Conservation (phyloP, 1,139 yeast species). For the Zygoascus hellenicus region DNA sequence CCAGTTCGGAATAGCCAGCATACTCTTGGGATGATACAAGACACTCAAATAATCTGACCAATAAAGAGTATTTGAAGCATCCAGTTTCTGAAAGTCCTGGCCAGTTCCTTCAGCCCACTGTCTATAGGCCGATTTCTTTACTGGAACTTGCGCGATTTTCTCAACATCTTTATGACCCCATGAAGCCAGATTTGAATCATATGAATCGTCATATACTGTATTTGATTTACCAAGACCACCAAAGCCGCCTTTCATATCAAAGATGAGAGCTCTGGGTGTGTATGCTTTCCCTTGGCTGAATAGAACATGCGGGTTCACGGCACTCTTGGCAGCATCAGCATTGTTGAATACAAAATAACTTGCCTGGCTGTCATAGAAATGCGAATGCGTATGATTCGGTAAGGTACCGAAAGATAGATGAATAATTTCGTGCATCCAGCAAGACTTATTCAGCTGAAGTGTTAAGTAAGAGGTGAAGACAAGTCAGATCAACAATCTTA, state of each 20-base stretch:
- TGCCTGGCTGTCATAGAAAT: constrained; percentile 76
- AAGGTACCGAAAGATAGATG: constrained; percentile 64
- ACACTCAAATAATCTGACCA: constrained; percentile 83
- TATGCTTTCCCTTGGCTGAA: constrained; percentile 51
- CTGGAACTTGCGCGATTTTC: constrained; percentile 24
- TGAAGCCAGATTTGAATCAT: constrained; percentile 17
- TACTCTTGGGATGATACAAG: constrained; percentile 57
- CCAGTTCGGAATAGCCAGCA: constrained; percentile 54
- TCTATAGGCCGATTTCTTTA: constrained; percentile 55
- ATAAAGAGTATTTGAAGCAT: constrained; percentile 44
- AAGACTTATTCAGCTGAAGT: not conserved
- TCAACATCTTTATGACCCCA: constrained; percentile 15
- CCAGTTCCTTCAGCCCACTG: constrained; percentile 49
- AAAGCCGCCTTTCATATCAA: constrained; percentile 53
- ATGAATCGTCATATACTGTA: constrained; percentile 22
- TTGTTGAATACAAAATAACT: constrained; percentile 50
- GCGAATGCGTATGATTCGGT: constrained; percentile 70
- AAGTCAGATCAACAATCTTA: no score
- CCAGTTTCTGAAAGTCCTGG: constrained; percentile 28
- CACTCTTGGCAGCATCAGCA: constrained; percentile 33
- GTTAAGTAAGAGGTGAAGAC: not conserved
- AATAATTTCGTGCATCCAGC: constrained; percentile 61
- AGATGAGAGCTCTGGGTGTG: constrained; percentile 70
- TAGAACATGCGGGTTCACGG: constrained; percentile 43
- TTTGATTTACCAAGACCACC: constrained; percentile 29